Base-by-base conservation (phyloP, 2,329 filamentous ascomycete species). In the Neonectria magnoliae region DNA sequence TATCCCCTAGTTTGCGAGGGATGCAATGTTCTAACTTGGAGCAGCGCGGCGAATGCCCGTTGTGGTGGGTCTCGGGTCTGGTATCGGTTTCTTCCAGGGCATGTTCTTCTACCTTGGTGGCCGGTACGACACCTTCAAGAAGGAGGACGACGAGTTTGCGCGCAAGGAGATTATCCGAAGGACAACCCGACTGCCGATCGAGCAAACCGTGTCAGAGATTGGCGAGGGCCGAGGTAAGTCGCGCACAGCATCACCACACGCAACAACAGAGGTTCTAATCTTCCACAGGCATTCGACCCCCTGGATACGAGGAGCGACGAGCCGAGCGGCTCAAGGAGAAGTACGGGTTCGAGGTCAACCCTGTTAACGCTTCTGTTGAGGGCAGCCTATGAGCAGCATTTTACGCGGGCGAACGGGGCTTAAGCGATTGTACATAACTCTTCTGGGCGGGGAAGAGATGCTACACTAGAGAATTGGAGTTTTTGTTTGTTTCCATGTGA, bases 251-350 rank as follows among this genome's bases (percentile, higher is more conserved):
- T 25, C 22, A 41, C 16, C 16, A 33, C 48, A 48, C 53, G 60
- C 62, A 47, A 61, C 53, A 48, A 36, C 10, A 9, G 4, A 22
- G 25, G 6, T 47, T 57, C 58, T 70, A 55, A 75, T 71, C 64
- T 41, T 16, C 31, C 57, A 8, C 72, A 97, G 94, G 92, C 60
- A 93, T 97, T 73, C 86, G 90, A 72, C 91, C 88, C 44, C 90
- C 92, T 16, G 93, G 93, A 56, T 97, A 96, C 77, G 91, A 93
- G 73, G 93, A 97, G 84, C 87, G 94, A 79, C 90, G 94, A 79
- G 88, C 89, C 71, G 85, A 94, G 82, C 87, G 93, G 73, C 86
- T 98, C 79, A 90, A 93, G 87, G 90, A 93, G 81, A 93, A 90
- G 80, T 97, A 97, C 76, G 93, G 94, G 64, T 88, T 97, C 75